Percentiles rank a stretch among this genome's conserved stretches.
phyloP scores from a whole-genome alignment of 2,329 filamentous ascomycete genomes.

The Aspergillus ibericus region DNA sequence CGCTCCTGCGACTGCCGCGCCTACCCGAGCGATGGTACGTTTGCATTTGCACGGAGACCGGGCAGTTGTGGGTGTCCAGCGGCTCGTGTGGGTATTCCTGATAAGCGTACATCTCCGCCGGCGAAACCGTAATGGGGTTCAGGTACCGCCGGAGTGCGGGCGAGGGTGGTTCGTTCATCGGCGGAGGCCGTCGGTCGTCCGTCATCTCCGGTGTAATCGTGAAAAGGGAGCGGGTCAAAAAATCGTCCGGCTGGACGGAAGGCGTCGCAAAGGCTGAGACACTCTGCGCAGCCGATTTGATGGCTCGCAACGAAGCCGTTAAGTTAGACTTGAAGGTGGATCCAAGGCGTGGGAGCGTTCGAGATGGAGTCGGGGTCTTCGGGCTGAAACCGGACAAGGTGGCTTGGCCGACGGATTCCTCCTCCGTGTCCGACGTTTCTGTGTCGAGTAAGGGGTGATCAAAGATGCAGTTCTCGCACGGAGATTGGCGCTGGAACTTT shows the following conservation, averaged over 20 bases:
- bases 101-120: constrained; percentile 48
- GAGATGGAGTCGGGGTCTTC: constrained; percentile 28
- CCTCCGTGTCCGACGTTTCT: constrained; percentile 24
- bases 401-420: constrained; percentile 15
- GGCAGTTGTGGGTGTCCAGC: constrained; percentile 36
- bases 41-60: constrained; percentile 63
- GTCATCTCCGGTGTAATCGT: constrained; percentile 58
- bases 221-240: constrained; percentile 59
- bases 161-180: constrained; percentile 54
- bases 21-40: constrained; percentile 52
- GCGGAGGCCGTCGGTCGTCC: constrained; percentile 60
- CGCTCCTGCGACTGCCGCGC: constrained; percentile 28
- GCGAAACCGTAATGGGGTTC: constrained; percentile 54
- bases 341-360: constrained; percentile 43
- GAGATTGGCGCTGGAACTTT: constrained; percentile 51
- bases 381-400: constrained; percentile 11
- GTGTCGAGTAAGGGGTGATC: constrained; percentile 59
- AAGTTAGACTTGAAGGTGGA: constrained; percentile 63
- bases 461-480: constrained; percentile 55
- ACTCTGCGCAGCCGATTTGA: constrained; percentile 61
- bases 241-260: constrained; percentile 57
- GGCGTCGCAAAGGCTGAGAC: constrained; percentile 60
- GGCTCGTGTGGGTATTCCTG: constrained; percentile 40
- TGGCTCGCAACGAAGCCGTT: constrained; percentile 61
- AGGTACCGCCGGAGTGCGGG: constrained; percentile 61